Evolutionary conservation across 2,329 filamentous ascomycete species (phyloP), one percentile per base, ranked within the genome.

Genomic region (Cladorrhinum sp.): DNA sequence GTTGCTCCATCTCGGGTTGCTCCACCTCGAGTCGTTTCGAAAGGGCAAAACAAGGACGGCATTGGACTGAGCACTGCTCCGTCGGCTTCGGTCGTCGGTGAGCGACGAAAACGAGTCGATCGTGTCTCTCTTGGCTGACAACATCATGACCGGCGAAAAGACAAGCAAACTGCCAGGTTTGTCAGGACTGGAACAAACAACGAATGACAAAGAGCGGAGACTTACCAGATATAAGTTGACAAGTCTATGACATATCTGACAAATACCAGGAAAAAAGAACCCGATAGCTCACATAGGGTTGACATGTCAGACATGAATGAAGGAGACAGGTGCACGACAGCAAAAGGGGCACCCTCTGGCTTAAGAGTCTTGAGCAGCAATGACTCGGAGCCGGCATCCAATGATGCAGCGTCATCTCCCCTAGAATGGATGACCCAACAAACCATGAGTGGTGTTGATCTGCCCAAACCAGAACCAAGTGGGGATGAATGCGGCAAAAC

Each of bases 81-180:
- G 50, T 18, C 60, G 54, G 50, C 48, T 55, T 12, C 51, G 27
- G 32, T 52, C 32, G 38, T 61, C 60, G 13, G 56, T 56, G 23
- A 56, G 57, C 10, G 60, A 58, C 10, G 61, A 62, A 22, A 62
- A n/a, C 25, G 62, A 64, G 36, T 63, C 64, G 2, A 62, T 36
- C 9, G 62, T 63, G 18, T 60, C 25, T 32, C 54, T 58, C 51
- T 59, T 61, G 1, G 29, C 32, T 18, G 58, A 57, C 22, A 56
- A 9, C 57, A 64, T 62, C 16, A 22, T 22, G 18, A 29, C 29
- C 22, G 25, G 36, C 8, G 23, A 22, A 49, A 38, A 38, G 23
- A 48, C 9, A 45, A 29, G 10, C 38, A 3, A 27, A 49, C 53
- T 49, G 38, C 10, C 9, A 32, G n/a, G 9, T 25, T 45, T 45